Base-by-base conservation (phyloP, 352 stramenopile species). In the Blastocystis sp. region DNA sequence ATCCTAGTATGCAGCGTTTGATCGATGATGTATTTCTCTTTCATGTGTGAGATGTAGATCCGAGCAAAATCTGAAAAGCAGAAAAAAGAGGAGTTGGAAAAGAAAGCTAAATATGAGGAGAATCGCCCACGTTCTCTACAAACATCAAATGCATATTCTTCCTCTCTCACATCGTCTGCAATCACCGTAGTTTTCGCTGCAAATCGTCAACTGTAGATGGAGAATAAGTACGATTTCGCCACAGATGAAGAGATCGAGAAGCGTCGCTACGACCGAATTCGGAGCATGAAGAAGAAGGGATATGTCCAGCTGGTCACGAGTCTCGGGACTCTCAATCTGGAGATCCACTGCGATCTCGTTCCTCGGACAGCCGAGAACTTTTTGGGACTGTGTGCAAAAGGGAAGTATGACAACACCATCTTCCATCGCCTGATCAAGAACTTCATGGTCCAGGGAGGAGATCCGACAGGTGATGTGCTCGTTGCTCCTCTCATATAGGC, bases 361-460 rank as follows among this genome's bases (percentile, higher is more conserved):
- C 96, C 96, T 24, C 92, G 96, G 62, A 98, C 96, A 0, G 93
- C 94, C 11, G 96, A 98, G 91, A 99, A 99, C 90, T 99, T 99
- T 91, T 93, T 99, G 69, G 93, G 95, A 41, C 92, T 99, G 64
- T 98, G 95, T 79, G 90, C 94, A 45, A 93, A 93, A 18, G 93
- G 95, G 45, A 97, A 98, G 87, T 98, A 98, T 91, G 93, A 98
- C 90, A 94, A 93, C 20, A 94, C 94, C 41, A 79, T 95, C 4
- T 99, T 99, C 92, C 97, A 99, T 91, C 95, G 97, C 13, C 91
- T 98, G 8, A 98, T 99, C 91, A 93, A 92, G 30, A 95, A 95
- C 43, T 99, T 99, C 90, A 98, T 99, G 96, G 92, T 95, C 55
- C 94, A 96, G 91, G 93, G 94, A 53, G 97, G 93, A 43, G 94